These are phyloP conservation scores for Paraglomus brasilianum DNA, from an alignment of 192 early-diverging fungal species.

Conservation along the genomic window DNA sequence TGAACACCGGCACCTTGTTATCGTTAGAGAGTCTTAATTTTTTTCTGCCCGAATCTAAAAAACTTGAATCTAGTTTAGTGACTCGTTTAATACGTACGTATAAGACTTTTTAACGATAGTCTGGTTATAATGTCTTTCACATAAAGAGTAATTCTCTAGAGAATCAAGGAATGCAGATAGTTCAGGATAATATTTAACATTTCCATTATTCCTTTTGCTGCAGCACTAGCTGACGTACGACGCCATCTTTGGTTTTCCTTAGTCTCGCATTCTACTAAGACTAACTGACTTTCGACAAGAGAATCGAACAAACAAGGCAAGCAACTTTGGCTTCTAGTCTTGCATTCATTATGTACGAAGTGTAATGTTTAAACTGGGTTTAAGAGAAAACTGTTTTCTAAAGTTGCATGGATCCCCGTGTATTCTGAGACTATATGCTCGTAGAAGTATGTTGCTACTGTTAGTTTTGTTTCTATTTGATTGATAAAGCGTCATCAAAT, in stretches of 20 bases:
- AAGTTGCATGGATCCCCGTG: conserved; percentile 8
- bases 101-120: neutral
- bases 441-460: conserved; percentile 10
- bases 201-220: conserved; percentile 1
- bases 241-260: conserved; percentile 5
- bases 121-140: conserved; percentile 18
- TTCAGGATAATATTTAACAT: conserved; percentile 17
- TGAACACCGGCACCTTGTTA: neutral
- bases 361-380: neutral
- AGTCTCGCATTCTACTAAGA: neutral
- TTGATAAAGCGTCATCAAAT: neutral
- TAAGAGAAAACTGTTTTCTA: neutral
- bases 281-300: conserved; percentile 1
- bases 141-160: conserved; percentile 18
- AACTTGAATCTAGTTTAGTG: conserved; percentile 7
- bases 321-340: neutral
- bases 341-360: neutral
- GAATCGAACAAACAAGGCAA: neutral
- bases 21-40: conserved; percentile 8
- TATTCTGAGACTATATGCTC: conserved; percentile 14
- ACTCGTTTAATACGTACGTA: neutral
- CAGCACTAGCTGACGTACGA: conserved; percentile 4
- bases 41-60: conserved; percentile 20
- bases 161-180: conserved; percentile 12
- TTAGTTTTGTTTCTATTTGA: conserved; percentile 15